Evolutionary conservation across 78 protist species (phyloP).

Genomic region (Polysphondylium violaceum): DNA sequence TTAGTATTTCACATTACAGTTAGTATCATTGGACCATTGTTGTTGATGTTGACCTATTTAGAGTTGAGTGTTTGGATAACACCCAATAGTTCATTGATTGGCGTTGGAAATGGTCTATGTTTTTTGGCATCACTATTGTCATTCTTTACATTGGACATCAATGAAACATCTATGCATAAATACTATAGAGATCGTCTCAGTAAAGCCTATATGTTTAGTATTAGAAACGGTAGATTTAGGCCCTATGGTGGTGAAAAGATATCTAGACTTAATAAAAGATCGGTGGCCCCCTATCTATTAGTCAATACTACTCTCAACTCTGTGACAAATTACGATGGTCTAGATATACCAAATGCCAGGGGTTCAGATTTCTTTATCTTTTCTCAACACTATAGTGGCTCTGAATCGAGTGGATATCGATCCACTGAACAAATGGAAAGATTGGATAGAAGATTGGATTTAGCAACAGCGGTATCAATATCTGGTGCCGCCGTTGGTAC

Average conservation of each 20-base stretch:
- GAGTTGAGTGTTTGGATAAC: conserved; percentile 73
- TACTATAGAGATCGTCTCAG: conserved; percentile 61
- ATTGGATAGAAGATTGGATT: conserved; percentile 57
- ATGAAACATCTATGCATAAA: conserved; percentile 80
- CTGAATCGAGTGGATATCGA: conserved; percentile 59
- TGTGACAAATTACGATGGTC: conserved; percentile 19
- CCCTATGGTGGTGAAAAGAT: conserved; percentile 73
- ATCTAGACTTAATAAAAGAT: conserved; percentile 48
- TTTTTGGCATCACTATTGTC: conserved; percentile 32
- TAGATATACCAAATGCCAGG: conserved; percentile 33
- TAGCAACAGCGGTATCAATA: conserved; percentile 72
- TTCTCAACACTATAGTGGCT: conserved; percentile 60
- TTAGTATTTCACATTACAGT: conserved; percentile 59
- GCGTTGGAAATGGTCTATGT: conserved; percentile 69
- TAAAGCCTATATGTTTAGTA: conserved; percentile 63
- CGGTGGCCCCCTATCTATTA: conserved; percentile 59
- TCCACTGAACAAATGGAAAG: conserved; percentile 74
- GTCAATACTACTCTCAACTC: conserved; percentile 65
- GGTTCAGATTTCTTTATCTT: conserved; percentile 73
- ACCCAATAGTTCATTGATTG: conserved; percentile 12
- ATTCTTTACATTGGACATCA: conserved; percentile 68
- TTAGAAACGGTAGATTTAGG: conserved; percentile 57
- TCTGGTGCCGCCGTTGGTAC: conserved; percentile 79
- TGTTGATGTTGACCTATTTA: conserved; percentile 52
- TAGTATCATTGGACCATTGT: conserved; percentile 46